Conservation (phyloP, 192 early-diverging fungal genomes). For the Coemansia furcata region DNA sequence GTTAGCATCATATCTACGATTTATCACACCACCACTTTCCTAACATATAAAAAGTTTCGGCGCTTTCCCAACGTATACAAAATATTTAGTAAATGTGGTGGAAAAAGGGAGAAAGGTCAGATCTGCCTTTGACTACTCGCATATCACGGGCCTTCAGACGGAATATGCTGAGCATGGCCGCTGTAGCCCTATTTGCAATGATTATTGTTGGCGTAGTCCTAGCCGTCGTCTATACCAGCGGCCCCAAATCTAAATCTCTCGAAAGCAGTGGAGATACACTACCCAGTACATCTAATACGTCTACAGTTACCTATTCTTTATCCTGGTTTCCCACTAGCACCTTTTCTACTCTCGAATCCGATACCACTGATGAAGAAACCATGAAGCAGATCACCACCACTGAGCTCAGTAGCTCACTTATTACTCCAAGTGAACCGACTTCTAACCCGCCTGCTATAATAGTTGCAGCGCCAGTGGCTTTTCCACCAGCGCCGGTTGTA, state of each 20-base stretch:
- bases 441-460: neutral
- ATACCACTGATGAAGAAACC: neutral
- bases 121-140: neutral
- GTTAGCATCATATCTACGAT: neutral
- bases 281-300: neutral
- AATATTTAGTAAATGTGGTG: neutral
- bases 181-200: neutral
- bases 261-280: neutral
- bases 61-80: neutral
- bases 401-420: neutral
- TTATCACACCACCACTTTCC: neutral
- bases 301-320: neutral
- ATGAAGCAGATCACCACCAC: neutral
- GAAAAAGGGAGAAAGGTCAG: neutral
- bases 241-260: neutral
- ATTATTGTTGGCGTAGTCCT: slow-evolving; percentile 6
- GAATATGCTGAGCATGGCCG: neutral
- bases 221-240: neutral
- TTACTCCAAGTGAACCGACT: neutral
- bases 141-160: neutral
- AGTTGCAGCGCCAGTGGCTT: neutral
- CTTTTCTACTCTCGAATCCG: neutral
- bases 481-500: neutral
- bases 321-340: neutral
- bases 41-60: neutral